These are phyloP conservation scores for Abrus precatorius DNA, from an alignment of 306 rosid species.

Conservation along the genomic window DNA sequence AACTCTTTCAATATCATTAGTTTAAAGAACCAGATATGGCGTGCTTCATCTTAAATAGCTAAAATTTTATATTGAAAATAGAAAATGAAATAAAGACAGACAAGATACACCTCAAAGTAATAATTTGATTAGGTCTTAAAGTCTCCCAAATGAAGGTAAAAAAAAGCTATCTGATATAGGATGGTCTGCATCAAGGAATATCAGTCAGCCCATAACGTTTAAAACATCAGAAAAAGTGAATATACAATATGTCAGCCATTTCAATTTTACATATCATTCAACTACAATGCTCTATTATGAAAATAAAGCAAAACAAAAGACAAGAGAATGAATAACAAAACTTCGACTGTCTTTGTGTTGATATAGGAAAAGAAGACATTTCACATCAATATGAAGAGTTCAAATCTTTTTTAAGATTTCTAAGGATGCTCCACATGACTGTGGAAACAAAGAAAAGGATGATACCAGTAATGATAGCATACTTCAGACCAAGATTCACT, in stretches of 20 bases:
- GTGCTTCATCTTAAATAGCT: slow-evolving; percentile 4
- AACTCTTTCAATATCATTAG: not conserved
- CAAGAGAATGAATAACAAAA: slow-evolving; percentile 34
- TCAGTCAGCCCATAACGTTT: not conserved
- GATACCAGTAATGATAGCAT: slow-evolving; percentile 75
- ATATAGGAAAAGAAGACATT: slow-evolving; percentile 20
- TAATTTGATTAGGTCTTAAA: slow-evolving; percentile 5
- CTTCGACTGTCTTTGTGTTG: not conserved
- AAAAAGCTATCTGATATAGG: not conserved
- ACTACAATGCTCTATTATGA: slow-evolving; percentile 26
- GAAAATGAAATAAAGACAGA: not conserved
- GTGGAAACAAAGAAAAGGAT: slow-evolving; percentile 85
- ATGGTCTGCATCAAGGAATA: slow-evolving; percentile 13
- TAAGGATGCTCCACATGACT: slow-evolving; percentile 92
- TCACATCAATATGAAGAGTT: slow-evolving; percentile 54
- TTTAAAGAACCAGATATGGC: not conserved
- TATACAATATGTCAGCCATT: slow-evolving; percentile 3
- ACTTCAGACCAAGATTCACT: slow-evolving; percentile 91
- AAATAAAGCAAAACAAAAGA: slow-evolving; percentile 4
- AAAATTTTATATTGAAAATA: not conserved
- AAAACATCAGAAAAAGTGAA: slow-evolving; percentile 1
- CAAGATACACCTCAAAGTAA: not conserved
- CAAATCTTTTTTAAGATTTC: slow-evolving; percentile 60
- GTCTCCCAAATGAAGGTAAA: not conserved
- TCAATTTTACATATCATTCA: slow-evolving; percentile 24